Conservation (phyloP, 768 basidiomycete species). For the Obba rivulosa region DNA sequence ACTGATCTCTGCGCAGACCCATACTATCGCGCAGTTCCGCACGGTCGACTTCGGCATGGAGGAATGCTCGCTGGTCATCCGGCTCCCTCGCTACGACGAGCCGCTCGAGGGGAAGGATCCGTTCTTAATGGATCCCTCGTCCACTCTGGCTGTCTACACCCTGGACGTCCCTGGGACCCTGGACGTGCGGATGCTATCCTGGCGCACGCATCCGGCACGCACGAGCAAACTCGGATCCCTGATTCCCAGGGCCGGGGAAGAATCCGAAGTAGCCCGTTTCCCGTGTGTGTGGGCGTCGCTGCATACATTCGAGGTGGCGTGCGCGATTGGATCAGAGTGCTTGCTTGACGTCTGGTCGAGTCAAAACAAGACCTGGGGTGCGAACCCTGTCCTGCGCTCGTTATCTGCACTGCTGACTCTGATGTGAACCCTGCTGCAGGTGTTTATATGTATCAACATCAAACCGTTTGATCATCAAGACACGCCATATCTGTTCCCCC, state of each 20-base stretch:
- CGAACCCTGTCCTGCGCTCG: background rate
- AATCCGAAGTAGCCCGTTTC: conserved; percentile 15
- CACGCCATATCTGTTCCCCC: too few relatives aligned
- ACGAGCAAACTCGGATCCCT: conserved; percentile 11
- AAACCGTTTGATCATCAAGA: conserved; percentile 5
- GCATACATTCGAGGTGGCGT: conserved; percentile 18
- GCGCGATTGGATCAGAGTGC: conserved; percentile 14
- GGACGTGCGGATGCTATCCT: conserved; percentile 16
- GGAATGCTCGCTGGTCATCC: conserved; percentile 18
- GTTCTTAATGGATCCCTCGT: conserved; percentile 7
- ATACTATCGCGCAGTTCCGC: conserved; percentile 21
- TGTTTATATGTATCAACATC: conserved; percentile 21
- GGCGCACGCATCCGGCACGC: conserved; percentile 10
- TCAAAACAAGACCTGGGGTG: conserved; percentile 22
- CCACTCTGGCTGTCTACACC: conserved; percentile 13
- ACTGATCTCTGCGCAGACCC: conserved; percentile 3
- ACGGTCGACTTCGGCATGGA: conserved; percentile 25
- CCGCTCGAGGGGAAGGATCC: conserved; percentile 11
- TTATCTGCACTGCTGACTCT: background rate
- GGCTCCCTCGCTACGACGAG: conserved; percentile 13
- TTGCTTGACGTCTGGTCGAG: conserved; percentile 21
- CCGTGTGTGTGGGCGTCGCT: conserved; percentile 19
- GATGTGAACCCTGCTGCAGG: conserved; percentile 10
- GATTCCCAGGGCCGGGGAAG: conserved; percentile 10
- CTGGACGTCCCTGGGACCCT: conserved; percentile 12